Base-by-base conservation (phyloP, 371 early-diverging fungal species). In the Capniomyces stellatus region DNA sequence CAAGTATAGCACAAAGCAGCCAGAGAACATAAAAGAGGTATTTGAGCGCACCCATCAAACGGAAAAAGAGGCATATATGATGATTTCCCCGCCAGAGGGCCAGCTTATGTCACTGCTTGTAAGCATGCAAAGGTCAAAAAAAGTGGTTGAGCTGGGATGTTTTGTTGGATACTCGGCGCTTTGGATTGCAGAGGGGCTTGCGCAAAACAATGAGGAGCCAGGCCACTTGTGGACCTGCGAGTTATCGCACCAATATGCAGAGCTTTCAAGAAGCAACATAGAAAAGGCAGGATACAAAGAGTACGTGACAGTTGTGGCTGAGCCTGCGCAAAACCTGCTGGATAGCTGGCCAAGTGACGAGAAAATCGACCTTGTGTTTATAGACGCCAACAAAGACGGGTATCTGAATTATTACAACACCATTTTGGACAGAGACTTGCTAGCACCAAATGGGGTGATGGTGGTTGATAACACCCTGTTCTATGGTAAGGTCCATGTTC, bases 341-440 rank as follows among this genome's bases (percentile, higher is more conserved):
- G 55, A 48, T 2, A 52, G 8, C 22, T 44, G 39, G 52, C 19
- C 18, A 2, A 19, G n/a, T 21, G 19, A 21, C 21, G 22, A 53
- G 10, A 21, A 29, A 24, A 64, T 66, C 47, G 68, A 67, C 13
- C 10, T 67, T 12, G 48, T 59, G 0, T 67, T 66, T 35, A 29
- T 67, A n/a, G 68, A 67, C n/a, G 68, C 68, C 12, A 61, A 67
- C 54, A 66, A 67, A 56, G 28, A 28, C 22, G 54, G 54, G 27
- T 67, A 67, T 46, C 49, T 24, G n/a, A 43, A 28, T 3, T 67
- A 67, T 51, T 66, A 60, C 28, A 58, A 67, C 6, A 57, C 57
- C 4, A 29, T 58, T 22, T 3, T 67, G 2, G 57, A 56, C 4
- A 51, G 54, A 21, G 51, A 47, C 10, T 27, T 66, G 21, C 43